Base-by-base conservation (phyloP, 306 rosid species). In the Elaeagnus macrophylla region DNA sequence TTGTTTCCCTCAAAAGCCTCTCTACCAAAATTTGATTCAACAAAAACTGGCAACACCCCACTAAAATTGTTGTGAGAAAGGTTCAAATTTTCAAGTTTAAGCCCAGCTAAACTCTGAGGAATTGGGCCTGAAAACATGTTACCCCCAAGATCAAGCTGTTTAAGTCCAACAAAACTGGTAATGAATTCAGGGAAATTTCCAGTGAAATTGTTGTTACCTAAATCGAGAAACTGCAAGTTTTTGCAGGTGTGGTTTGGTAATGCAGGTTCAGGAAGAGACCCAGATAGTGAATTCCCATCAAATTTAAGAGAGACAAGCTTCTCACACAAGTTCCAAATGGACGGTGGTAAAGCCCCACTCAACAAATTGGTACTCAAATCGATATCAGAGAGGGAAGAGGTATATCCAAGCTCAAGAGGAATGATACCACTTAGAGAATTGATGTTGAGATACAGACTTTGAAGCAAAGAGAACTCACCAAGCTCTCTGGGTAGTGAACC, bases 331-430 rank as follows among this genome's bases (percentile, higher is more conserved):
- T 84, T 87, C 96, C 96, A 87, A 5, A 93, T 70, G 35, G 99
- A 93, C 0, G 99, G 94, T 1, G 95, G 77, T 42, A 93, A 47
- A 44, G 39, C 61, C 59, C 95, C 95, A 60, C 13, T 64, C 8
- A 93, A 53, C 50, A 77, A 32, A 67, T 93, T 93, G 41, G 64
- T 68, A 50, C 95, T 53, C 60, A 93, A 81, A 77, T 93, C 95
- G 73, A 93, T 66, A 12, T 82, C 90, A 50, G 81, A 65, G 42
- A 93, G 88, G 13, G 95, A 82, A 13, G 95, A 58, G 56, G 77
- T 71, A 25, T 84, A 93, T 3, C 96, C 99, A 67, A 93, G 89
- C 64, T 87, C 95, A 58, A 93, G 84, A 50, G 99, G 96, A 59
- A 93, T 56, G 7, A 75, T 48, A 35, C 96, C 99, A 40, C 38